phyloP scores from a whole-genome alignment of 345 rosid genomes.

The Sisymbrium irio region DNA sequence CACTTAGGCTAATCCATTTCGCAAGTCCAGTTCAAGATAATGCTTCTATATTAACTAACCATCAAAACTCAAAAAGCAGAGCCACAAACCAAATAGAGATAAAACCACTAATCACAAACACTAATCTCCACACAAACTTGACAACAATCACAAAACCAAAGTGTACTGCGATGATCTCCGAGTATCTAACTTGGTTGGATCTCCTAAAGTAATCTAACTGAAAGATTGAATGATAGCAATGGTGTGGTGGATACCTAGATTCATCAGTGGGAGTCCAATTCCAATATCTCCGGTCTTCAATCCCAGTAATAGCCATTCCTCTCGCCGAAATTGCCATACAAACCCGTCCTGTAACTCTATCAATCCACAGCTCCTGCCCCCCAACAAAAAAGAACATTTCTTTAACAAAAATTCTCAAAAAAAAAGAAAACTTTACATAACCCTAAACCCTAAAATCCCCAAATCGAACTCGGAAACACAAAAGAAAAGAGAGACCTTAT shows the following conservation, averaged over 20 bases:
- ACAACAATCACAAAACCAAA: background rate
- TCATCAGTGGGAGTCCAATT: constrained; percentile 91
- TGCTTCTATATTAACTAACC: background rate
- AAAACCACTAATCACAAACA: background rate
- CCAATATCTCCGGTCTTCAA: constrained; percentile 96
- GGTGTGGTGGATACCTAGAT: constrained; percentile 55
- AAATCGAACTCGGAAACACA: no score
- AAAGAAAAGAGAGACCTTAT: no score
- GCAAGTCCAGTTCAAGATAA: background rate
- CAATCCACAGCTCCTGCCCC: constrained; percentile 94
- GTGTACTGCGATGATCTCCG: background rate
- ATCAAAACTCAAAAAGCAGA: constrained; percentile 4
- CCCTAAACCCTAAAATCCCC: constrained; percentile 37
- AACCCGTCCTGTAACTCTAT: constrained; percentile 81
- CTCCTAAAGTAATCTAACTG: background rate
- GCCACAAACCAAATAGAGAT: background rate
- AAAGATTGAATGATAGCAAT: constrained; percentile 6
- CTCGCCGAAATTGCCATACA: constrained; percentile 85
- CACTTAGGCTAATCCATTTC: background rate
- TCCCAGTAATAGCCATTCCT: constrained; percentile 91
- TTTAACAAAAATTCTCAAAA: background rate
- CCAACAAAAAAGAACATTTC: no score
- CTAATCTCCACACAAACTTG: background rate
- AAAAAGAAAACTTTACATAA: background rate
- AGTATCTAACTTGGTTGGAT: background rate